Percentiles rank a stretch among this genome's conserved stretches.
phyloP scores from a whole-genome alignment of 73 alveolate genomes.

The Loxodes magnus region DNA sequence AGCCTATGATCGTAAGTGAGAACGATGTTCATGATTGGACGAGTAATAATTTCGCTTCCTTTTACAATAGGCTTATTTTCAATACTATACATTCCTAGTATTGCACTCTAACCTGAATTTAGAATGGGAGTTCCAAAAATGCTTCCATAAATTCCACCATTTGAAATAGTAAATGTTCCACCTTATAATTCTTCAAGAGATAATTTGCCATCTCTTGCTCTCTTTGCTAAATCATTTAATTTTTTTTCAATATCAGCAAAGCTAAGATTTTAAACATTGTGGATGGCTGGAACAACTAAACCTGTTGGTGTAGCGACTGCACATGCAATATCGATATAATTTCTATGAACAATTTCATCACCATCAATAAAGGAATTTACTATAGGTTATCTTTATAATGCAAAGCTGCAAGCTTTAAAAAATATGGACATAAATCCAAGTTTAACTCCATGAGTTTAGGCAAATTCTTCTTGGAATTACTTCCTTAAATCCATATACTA shows the following conservation, averaged over 20 bases:
- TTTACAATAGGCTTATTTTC: conserved; percentile 69
- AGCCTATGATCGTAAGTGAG: conserved; percentile 48
- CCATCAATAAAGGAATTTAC: conserved; percentile 73
- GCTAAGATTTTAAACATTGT: conserved; percentile 53
- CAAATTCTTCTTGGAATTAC: conserved; percentile 53
- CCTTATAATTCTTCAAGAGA: conserved; percentile 88
- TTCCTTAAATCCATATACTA: conserved; percentile 73
- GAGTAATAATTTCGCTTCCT: conserved; percentile 65
- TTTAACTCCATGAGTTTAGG: conserved; percentile 74
- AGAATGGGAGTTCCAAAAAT: conserved; percentile 84
- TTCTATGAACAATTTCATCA: conserved; percentile 67
- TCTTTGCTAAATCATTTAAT: neutral
- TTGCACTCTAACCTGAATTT: conserved; percentile 77
- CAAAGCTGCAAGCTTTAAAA: conserved; percentile 61
- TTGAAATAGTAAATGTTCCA: conserved; percentile 83
- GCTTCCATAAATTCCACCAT: conserved; percentile 86
- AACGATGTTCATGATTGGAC: conserved; percentile 74
- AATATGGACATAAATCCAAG: conserved; percentile 82
- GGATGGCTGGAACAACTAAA: conserved; percentile 77
- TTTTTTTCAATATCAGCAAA: conserved; percentile 66
- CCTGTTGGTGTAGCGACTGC: conserved; percentile 94
- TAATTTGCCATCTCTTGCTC: conserved; percentile 50
- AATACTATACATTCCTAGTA: conserved; percentile 81
- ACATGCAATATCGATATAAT: conserved; percentile 73
- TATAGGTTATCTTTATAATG: conserved; percentile 6